Conservation (phyloP, 495 filamentous ascomycete species). For the Lophium mytilinum region DNA sequence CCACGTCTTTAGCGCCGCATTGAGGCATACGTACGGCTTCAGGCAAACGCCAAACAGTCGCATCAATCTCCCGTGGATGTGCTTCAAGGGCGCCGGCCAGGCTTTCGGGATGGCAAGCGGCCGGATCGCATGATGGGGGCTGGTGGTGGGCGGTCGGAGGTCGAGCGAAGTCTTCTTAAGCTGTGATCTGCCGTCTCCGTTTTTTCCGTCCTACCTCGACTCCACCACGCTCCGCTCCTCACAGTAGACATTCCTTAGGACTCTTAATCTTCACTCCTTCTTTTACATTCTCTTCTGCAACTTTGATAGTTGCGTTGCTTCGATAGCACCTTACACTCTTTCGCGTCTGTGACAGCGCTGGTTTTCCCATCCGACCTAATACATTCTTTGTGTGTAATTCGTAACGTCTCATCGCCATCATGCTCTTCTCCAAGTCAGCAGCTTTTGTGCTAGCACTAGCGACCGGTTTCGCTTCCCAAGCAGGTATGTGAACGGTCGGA, state of each 20-base stretch:
- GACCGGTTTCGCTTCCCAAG: constrained; percentile 21
- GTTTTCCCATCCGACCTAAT: constrained; percentile 18
- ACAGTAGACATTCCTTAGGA: constrained; percentile 5
- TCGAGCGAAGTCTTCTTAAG: background rate
- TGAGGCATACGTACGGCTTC: background rate
- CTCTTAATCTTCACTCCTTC: background rate
- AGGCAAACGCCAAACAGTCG: background rate
- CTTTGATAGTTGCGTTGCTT: constrained; percentile 24
- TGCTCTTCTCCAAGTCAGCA: constrained; percentile 18
- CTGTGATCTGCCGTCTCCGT: background rate
- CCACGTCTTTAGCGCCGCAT: background rate
- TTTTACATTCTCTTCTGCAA: constrained; percentile 10
- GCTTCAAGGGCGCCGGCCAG: background rate
- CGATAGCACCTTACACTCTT: constrained; percentile 8
- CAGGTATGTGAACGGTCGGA: background rate
- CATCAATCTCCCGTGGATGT: background rate
- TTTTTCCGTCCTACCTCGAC: background rate
- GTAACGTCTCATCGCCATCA: constrained; percentile 6
- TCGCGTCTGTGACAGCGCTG: constrained; percentile 20
- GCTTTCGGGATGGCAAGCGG: background rate
- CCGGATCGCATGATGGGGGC: background rate
- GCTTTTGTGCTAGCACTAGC: constrained; percentile 14
- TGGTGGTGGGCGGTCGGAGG: background rate
- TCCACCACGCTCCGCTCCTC: constrained; percentile 1
- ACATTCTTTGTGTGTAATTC: constrained; percentile 16